Conservation (phyloP, 805 yeast species). For the Metschnikowia picachoensis region DNA sequence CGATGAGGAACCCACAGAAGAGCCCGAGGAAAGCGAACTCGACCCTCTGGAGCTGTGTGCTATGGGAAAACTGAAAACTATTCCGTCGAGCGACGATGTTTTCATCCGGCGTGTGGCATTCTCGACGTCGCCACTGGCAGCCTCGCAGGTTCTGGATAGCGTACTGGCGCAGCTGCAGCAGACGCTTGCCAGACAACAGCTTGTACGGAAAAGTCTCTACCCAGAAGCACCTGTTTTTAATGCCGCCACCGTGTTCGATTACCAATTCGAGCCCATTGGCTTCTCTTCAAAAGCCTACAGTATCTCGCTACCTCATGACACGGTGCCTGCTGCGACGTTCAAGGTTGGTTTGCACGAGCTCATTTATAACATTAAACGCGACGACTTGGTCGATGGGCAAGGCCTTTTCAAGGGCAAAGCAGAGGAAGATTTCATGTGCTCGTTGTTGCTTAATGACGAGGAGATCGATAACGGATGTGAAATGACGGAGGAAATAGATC, state of each 20-base stretch:
- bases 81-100: constrained; percentile 16
- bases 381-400: constrained; percentile 32
- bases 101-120: constrained; percentile 17
- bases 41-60: constrained; percentile 12
- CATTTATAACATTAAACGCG: constrained; percentile 28
- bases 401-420: constrained; percentile 28
- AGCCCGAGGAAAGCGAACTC: constrained; percentile 5
- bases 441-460: constrained; percentile 43
- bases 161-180: constrained; percentile 9
- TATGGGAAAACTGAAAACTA: constrained; percentile 15
- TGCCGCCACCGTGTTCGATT: constrained; percentile 30
- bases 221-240: constrained; percentile 30
- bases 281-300: constrained; percentile 37
- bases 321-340: constrained; percentile 43
- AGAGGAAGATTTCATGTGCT: constrained; percentile 36
- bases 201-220: constrained; percentile 22
- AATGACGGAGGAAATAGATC: constrained; percentile 31
- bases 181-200: constrained; percentile 25
- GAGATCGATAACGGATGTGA: constrained; percentile 41
- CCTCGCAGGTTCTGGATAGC: constrained; percentile 10
- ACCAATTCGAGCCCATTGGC: constrained; percentile 34
- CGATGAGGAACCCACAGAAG: constrained; percentile 7
- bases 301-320: constrained; percentile 43
- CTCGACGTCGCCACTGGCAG: constrained; percentile 10
- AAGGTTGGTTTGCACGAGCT: constrained; percentile 38